Percentiles rank a stretch among this genome's conserved stretches.
Evolutionary conservation across 225 moss, liverwort and hornwort species (phyloP).

Genomic region (Pleurozium schreberi): DNA sequence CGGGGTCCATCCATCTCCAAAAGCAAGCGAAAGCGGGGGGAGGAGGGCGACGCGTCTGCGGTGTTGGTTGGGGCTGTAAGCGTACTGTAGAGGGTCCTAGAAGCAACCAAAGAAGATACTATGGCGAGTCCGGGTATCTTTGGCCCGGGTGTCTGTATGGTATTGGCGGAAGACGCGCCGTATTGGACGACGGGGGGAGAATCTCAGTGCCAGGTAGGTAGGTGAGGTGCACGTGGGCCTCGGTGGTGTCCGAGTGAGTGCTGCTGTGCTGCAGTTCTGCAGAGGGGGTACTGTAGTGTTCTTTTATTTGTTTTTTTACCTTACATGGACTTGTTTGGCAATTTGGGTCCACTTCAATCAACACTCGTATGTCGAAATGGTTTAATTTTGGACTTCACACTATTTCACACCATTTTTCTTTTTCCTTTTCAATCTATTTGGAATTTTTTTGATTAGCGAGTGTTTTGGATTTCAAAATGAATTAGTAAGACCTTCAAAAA

Average conservation of each 20-base stretch:
- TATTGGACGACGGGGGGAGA: neutral
- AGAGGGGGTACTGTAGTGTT: too few relatives aligned
- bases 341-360: neutral
- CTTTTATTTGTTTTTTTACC: neutral
- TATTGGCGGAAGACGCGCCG: neutral
- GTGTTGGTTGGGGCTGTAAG: neutral
- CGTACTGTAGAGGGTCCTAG: neutral
- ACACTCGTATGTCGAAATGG: neutral
- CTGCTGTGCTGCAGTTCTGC: too few relatives aligned
- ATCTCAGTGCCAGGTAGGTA: slow-evolving; percentile 1
- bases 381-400: neutral
- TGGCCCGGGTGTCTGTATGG: neutral
- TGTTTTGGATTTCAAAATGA: too few relatives aligned
- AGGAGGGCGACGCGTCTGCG: neutral
- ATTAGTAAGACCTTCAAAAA: too few relatives aligned
- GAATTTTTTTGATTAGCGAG: too few relatives aligned
- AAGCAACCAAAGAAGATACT: neutral
- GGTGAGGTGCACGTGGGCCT: slow-evolving; percentile 9
- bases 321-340: neutral
- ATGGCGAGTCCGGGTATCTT: neutral
- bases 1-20: neutral
- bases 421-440: too few relatives aligned
- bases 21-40: neutral
- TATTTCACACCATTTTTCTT: neutral
- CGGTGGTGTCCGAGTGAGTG: neutral